Conservation (phyloP, 768 basidiomycete genomes). For the Obba rivulosa region DNA sequence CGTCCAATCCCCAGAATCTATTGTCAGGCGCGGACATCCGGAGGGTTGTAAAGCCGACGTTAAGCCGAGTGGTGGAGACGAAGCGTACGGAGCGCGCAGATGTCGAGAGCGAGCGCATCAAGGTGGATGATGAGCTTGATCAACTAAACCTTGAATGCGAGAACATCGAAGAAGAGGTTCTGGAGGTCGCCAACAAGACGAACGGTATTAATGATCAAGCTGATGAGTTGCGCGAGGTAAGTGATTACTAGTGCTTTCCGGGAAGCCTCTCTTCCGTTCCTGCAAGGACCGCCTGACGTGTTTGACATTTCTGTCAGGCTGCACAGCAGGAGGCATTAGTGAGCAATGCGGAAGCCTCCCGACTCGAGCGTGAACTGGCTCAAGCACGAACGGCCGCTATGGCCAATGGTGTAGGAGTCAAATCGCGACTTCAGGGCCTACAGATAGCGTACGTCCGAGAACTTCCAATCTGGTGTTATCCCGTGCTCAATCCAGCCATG, state of each 20-base stretch:
- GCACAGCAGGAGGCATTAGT: conserved; percentile 71
- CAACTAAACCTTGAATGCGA: conserved; percentile 72
- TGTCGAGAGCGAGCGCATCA: conserved; percentile 73
- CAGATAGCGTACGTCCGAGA: conserved; percentile 60
- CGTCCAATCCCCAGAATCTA: conserved; percentile 63
- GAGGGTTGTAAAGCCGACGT: conserved; percentile 69
- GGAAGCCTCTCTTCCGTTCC: too few species aligned
- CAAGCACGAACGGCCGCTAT: conserved; percentile 72
- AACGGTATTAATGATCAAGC: conserved; percentile 66
- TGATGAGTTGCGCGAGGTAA: conserved; percentile 76
- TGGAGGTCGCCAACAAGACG: conserved; percentile 70
- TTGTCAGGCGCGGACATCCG: conserved; percentile 66
- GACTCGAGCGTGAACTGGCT: conserved; percentile 67
- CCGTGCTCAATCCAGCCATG: background rate
- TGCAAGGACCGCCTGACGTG: too few species aligned
- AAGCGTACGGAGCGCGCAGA: conserved; percentile 64
- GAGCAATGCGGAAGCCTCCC: conserved; percentile 58
- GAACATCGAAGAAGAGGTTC: conserved; percentile 73
- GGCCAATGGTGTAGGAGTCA: conserved; percentile 78
- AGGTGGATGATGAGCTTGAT: conserved; percentile 80
- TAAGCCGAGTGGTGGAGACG: conserved; percentile 65
- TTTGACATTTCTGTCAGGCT: conserved; percentile 39
- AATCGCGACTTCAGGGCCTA: conserved; percentile 68
- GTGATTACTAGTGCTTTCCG: conserved; percentile 14
- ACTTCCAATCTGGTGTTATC: background rate